A percentile compares a stretch with the other conserved stretches of the same genome.
phyloP scores from a whole-genome alignment of 2,329 filamentous ascomycete genomes.

The Aureobasidium musti region DNA sequence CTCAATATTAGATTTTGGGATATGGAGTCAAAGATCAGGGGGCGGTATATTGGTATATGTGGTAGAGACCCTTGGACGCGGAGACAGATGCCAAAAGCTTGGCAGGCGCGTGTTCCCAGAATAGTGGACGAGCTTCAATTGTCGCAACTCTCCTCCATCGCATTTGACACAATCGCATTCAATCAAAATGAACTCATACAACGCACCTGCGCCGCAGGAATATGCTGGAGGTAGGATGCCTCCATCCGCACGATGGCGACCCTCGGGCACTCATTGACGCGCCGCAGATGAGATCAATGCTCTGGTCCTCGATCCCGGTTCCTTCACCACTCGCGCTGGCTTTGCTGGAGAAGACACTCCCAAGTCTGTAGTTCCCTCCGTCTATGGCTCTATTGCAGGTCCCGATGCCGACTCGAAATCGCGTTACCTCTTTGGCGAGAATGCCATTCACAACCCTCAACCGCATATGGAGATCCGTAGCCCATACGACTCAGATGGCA shows the following conservation, averaged over 20 bases:
- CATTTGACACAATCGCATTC: not conserved
- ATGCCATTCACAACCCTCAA: conserved; percentile 77
- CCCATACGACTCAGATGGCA: conserved; percentile 84
- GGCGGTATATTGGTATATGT: conserved; percentile 14
- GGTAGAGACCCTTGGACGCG: conserved; percentile 1
- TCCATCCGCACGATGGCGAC: not conserved
- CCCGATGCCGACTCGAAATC: conserved; percentile 56
- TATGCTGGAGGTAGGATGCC: conserved; percentile 48
- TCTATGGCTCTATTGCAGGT: conserved; percentile 67
- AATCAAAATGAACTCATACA: conserved; percentile 19
- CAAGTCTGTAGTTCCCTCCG: conserved; percentile 88
- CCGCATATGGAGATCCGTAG: conserved; percentile 81
- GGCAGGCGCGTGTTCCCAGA: not conserved
- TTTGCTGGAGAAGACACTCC: conserved; percentile 98
- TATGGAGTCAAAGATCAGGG: not conserved
- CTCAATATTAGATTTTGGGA: too few species aligned
- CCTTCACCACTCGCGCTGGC: conserved; percentile 85
- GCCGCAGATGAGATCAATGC: conserved; percentile 89
- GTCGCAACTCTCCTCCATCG: conserved; percentile 11
- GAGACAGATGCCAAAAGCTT: not conserved
- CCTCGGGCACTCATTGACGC: conserved; percentile 5
- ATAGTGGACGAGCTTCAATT: conserved; percentile 4
- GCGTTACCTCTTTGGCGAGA: conserved; percentile 78
- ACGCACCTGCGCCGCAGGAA: conserved; percentile 46
- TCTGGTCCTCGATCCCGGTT: conserved; percentile 93